Evolutionary conservation across 352 stramenopile species (phyloP).

Genomic region (Peronospora tabacina): DNA sequence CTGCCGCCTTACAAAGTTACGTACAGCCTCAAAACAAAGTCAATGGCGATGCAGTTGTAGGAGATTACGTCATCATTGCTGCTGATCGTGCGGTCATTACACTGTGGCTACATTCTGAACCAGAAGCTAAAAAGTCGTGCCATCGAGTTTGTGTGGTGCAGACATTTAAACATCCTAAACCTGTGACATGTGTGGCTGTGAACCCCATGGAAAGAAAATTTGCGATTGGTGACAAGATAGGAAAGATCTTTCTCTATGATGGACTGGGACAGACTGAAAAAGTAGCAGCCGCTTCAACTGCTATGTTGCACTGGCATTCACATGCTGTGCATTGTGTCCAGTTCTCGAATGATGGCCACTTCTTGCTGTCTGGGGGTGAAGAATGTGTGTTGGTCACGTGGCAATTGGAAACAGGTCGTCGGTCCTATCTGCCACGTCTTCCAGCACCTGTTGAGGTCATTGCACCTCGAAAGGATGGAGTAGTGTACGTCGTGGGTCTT

Average conservation of each 20-base stretch:
- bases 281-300: constrained; percentile 13
- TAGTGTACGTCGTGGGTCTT: constrained; percentile 56
- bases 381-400: constrained; percentile 85
- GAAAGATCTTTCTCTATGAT: constrained; percentile 61
- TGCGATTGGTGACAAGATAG: constrained; percentile 48
- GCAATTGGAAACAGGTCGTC: constrained; percentile 70
- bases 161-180: constrained; percentile 40
- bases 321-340: constrained; percentile 63
- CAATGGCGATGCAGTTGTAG: constrained; percentile 10
- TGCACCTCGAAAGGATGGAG: constrained; percentile 39
- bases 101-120: constrained; percentile 28
- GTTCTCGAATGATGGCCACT: constrained; percentile 73
- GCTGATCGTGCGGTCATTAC: constrained; percentile 34
- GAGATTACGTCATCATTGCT: constrained; percentile 48
- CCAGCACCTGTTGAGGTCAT: constrained; percentile 53
- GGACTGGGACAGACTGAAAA: constrained; percentile 2
- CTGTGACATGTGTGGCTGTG: constrained; percentile 56
- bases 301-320: constrained; percentile 84
- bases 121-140: constrained; percentile 17
- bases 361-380: constrained; percentile 74
- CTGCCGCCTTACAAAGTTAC: constrained; percentile 55
- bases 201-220: constrained; percentile 47
- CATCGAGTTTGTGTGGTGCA: constrained; percentile 28
- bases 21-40: constrained; percentile 1
- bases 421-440: constrained; percentile 71